These are phyloP conservation scores for Mimosa bimucronata DNA, from an alignment of 306 rosid genomes.

Conservation along the genomic window DNA sequence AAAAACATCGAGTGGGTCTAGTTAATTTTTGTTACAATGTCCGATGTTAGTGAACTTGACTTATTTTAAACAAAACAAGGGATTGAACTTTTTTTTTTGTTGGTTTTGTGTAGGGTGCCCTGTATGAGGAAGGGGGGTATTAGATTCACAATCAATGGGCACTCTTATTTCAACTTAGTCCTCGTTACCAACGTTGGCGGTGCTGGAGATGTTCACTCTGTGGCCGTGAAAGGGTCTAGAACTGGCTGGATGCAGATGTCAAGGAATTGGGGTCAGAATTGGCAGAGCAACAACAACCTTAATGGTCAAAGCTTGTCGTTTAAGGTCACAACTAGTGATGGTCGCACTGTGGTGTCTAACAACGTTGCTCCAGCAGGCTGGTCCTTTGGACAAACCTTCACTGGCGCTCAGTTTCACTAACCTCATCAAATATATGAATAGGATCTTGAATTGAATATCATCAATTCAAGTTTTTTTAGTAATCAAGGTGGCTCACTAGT, in stretches of 20 bases:
- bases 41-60: no score
- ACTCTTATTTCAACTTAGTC: constrained; percentile 93
- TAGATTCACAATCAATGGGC: constrained; percentile 92
- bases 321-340: constrained; percentile 90
- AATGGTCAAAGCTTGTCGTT: constrained; percentile 90
- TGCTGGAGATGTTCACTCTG: constrained; percentile 89
- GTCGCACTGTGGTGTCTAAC: constrained; percentile 64
- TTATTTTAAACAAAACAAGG: no score
- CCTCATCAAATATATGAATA: constrained; percentile 10
- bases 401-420: constrained; percentile 85
- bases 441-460: constrained; percentile 17
- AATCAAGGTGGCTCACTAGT: constrained; percentile 51
- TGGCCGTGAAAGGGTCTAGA: constrained; percentile 79
- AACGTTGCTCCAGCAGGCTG: constrained; percentile 80
- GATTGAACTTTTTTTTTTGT: background rate
- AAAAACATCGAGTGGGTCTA: no score
- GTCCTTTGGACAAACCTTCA: constrained; percentile 96
- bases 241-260: constrained; percentile 91
- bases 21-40: no score
- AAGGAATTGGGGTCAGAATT: constrained; percentile 97
- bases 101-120: constrained; percentile 62
- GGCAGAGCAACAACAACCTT: constrained; percentile 93
- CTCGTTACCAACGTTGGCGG: constrained; percentile 96
- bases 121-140: constrained; percentile 93
- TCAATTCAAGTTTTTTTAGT: constrained; percentile 36